Base-by-base conservation (phyloP, 75 land plant genomes). In the Sequoiadendron giganteum region DNA sequence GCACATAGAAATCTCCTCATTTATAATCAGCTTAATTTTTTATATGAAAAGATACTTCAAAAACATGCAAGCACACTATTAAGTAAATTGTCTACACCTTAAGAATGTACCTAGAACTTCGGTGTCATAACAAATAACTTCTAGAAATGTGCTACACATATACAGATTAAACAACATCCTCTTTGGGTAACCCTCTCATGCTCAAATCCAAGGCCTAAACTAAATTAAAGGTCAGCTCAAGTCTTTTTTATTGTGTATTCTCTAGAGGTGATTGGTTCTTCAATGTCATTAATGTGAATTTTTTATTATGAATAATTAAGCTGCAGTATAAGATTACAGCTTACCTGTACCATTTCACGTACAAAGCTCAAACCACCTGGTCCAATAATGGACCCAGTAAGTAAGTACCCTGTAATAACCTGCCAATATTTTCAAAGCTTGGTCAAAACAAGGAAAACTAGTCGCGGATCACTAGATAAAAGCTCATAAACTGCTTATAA, bases 381-480 rank as follows among this genome's bases (percentile, higher is more conserved):
- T 83, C 99, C 99, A 83, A 98, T 93, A 18, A 93, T 73, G 54
- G 99, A 96, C 70, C 99, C 99, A 36, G 99, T 98, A 87, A 98
- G 93, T 55, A 98, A 90, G 90, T 98, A 98, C 39, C 99, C 99
- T 89, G 96, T 95, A 89, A 98, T 98, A 45, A 98, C 97, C 97
- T 97, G 91, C 28, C 85, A 32, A 61, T 34, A 45, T 52, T 82
- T 84, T 13, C 73, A 87, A 45, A 86, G 25, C 10, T 21, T 34
- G 48, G 36, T 42, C 40, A 87, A 79, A n/a, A 79, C 79, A 87
- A 45, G 40, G 79, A 36, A 77, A 55, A 78, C 19, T 68, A 65
- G 25, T 40, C 28, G 80, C 81, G 38, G 42, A 86, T 16, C 10
- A 28, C 52, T 21, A 82, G 49, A 28, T n/a, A 47, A 45, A 82